Evolutionary conservation across 179 eudicot species (phyloP).

Genomic region (Silene coronaria): DNA sequence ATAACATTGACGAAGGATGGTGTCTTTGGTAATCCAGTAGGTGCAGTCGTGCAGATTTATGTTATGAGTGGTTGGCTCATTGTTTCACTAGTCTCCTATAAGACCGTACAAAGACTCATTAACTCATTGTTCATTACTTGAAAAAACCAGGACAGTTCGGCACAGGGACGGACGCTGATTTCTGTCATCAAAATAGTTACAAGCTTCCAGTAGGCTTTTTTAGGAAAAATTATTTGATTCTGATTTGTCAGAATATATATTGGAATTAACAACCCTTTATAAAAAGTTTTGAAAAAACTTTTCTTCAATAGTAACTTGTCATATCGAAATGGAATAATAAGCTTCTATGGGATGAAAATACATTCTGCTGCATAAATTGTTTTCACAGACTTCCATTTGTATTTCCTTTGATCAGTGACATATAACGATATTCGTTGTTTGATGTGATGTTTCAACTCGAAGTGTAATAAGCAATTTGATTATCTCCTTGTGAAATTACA

Average conservation of each 20-base stretch:
- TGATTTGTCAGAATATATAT: constrained; percentile 48
- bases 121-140: neutral
- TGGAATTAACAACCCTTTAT: constrained; percentile 49
- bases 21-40: constrained; percentile 12
- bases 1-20: neutral
- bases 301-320: constrained; percentile 51
- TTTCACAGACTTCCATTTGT: constrained; percentile 1
- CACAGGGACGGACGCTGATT: constrained; percentile 11
- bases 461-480: neutral
- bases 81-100: neutral
- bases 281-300: constrained; percentile 37
- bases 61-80: constrained; percentile 16
- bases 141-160: constrained; percentile 10
- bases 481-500: neutral
- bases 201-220: constrained; percentile 32
- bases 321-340: constrained; percentile 60
- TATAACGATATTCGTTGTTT: neutral
- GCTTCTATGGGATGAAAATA: constrained; percentile 25
- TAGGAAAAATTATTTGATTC: constrained; percentile 42
- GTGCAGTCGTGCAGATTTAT: constrained; percentile 4
- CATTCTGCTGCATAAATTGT: constrained; percentile 20
- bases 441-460: neutral
- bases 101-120: neutral
- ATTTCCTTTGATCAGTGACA: constrained; percentile 1
- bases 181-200: constrained; percentile 27